phyloP scores from a whole-genome alignment of 2,329 filamentous ascomycete species.

The Calonectria honghensis region DNA sequence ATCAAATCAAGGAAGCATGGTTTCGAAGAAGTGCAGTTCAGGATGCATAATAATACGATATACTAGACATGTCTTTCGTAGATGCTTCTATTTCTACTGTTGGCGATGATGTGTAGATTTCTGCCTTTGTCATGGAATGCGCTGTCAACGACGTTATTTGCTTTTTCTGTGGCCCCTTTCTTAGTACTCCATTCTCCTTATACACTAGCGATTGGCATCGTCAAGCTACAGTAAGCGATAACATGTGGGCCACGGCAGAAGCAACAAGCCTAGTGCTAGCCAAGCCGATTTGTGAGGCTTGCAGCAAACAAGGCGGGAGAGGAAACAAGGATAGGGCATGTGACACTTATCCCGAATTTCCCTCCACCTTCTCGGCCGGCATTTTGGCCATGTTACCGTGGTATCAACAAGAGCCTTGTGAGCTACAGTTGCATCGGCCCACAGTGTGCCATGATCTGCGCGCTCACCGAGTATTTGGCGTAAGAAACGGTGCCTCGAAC shows the following conservation, averaged over 20 bases:
- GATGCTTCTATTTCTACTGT: background rate
- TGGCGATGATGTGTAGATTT: background rate
- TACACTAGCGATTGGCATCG: background rate
- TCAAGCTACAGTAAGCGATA: background rate
- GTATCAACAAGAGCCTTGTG: background rate
- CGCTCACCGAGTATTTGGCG: slow-evolving; percentile 4
- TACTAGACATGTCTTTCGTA: background rate
- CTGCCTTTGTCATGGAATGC: background rate
- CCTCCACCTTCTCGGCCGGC: background rate
- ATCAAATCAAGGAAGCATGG: background rate
- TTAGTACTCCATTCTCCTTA: background rate
- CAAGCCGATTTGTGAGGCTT: background rate
- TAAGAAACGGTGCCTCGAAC: background rate
- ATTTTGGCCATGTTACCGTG: background rate
- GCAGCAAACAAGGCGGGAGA: background rate
- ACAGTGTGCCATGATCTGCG: background rate
- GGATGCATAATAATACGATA: background rate
- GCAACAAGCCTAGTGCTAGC: background rate
- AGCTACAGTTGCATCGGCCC: background rate
- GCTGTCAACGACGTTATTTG: background rate
- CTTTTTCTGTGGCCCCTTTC: background rate
- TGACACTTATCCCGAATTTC: background rate
- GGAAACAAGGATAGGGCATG: background rate
- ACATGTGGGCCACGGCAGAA: background rate
- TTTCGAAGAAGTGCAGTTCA: background rate